phyloP scores from a whole-genome alignment of 805 yeast species.

The Kuraishia floccosa region DNA sequence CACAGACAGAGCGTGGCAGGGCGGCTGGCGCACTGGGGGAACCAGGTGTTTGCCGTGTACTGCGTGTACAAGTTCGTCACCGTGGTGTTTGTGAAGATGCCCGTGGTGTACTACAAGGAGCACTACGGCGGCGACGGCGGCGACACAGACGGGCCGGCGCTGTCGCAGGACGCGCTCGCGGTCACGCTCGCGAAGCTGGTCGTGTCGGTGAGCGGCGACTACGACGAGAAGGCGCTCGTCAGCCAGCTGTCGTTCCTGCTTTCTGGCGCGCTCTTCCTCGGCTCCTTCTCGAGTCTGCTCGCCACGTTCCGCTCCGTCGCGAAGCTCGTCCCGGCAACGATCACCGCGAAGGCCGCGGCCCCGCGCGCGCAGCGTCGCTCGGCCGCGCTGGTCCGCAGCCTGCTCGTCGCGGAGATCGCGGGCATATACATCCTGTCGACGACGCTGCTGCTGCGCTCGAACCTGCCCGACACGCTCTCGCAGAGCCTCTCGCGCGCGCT shows the following conservation, averaged over 20 bases:
- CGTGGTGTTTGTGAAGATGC: slow-evolving; percentile 28
- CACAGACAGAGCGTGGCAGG: slow-evolving; percentile 1
- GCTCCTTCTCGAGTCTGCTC: slow-evolving; percentile 56
- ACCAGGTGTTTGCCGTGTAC: slow-evolving; percentile 25
- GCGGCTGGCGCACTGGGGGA: neutral
- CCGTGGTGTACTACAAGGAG: slow-evolving; percentile 14
- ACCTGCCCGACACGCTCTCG: slow-evolving; percentile 32
- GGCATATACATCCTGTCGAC: slow-evolving; percentile 43
- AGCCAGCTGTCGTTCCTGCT: slow-evolving; percentile 37
- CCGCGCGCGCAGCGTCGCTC: slow-evolving; percentile 16
- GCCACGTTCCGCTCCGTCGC: slow-evolving; percentile 45
- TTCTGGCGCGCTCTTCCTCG: slow-evolving; percentile 46
- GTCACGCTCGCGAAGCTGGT: slow-evolving; percentile 32
- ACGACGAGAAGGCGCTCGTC: slow-evolving; percentile 26
- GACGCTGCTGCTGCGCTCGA: slow-evolving; percentile 34
- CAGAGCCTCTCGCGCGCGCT: slow-evolving; percentile 24
- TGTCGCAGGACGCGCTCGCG: slow-evolving; percentile 31
- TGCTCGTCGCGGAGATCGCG: slow-evolving; percentile 29
- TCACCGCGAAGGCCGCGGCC: slow-evolving; percentile 7
- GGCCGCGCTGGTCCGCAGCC: slow-evolving; percentile 12
- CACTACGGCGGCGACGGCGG: slow-evolving; percentile 2
- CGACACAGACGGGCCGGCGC: slow-evolving; percentile 1
- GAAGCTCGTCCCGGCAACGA: slow-evolving; percentile 13
- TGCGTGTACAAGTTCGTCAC: slow-evolving; percentile 35
- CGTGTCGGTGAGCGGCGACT: slow-evolving; percentile 13